Percentiles rank a stretch among this genome's conserved stretches.
Evolutionary conservation across 768 basidiomycete species (phyloP).

Genomic region (Suillus discolor): DNA sequence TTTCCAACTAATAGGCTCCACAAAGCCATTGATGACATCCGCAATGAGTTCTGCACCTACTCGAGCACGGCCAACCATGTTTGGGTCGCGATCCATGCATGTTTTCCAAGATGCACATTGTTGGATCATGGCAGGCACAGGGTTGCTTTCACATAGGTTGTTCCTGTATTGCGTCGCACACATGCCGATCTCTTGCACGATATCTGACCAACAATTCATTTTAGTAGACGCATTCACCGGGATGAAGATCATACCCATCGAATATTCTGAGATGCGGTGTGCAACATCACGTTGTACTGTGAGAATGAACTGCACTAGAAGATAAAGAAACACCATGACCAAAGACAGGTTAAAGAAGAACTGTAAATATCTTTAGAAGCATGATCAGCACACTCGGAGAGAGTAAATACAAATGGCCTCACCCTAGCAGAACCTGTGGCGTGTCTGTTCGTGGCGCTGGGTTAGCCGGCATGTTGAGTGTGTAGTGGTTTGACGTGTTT

Average conservation of each 20-base stretch:
- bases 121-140: constrained; percentile 85
- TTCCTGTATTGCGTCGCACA: constrained; percentile 81
- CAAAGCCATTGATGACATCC: constrained; percentile 94
- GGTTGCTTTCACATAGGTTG: constrained; percentile 75
- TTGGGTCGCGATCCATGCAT: constrained; percentile 95
- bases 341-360: constrained; percentile 92
- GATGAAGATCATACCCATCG: constrained; percentile 63
- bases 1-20: constrained; percentile 98
- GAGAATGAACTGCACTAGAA: constrained; percentile 83
- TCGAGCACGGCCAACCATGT: constrained; percentile 82
- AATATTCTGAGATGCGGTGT: constrained; percentile 84
- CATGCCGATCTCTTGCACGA: constrained; percentile 89
- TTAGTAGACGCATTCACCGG: constrained; percentile 22
- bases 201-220: constrained; percentile 50
- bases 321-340: constrained; percentile 80
- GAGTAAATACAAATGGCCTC: constrained; percentile 30
- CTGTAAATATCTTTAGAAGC: constrained; percentile 75
- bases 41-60: constrained; percentile 95
- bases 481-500: constrained; percentile 79
- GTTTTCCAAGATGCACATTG: constrained; percentile 90
- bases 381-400: constrained; percentile 13
- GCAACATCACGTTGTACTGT: constrained; percentile 91
- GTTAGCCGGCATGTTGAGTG: constrained; percentile 74
- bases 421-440: constrained; percentile 90
- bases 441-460: constrained; percentile 57